phyloP scores from a whole-genome alignment of 2,329 filamentous ascomycete species.

The Alternaria metachromatica region DNA sequence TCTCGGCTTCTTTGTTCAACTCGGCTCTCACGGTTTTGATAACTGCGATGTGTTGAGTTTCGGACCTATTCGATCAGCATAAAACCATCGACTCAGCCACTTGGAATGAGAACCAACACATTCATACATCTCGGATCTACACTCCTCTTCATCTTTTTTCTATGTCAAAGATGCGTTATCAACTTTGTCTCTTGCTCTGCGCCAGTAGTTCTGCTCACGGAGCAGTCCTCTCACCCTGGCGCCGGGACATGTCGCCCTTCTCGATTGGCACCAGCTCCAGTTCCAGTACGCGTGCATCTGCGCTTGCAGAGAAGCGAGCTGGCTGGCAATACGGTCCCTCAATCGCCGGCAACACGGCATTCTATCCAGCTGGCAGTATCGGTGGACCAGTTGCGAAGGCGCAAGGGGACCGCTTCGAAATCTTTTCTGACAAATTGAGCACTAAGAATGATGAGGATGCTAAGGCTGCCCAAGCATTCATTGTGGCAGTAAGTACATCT shows the following conservation, averaged over 20 bases:
- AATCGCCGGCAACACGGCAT: background rate
- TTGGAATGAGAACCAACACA: background rate
- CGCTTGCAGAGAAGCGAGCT: background rate
- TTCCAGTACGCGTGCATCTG: background rate
- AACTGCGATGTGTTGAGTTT: background rate
- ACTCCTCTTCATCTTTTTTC: background rate
- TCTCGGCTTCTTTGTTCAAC: background rate
- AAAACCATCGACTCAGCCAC: background rate
- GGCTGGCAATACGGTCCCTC: background rate
- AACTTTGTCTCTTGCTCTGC: background rate
- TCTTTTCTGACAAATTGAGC: background rate
- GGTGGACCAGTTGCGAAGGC: background rate
- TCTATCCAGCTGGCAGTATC: background rate
- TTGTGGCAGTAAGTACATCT: background rate
- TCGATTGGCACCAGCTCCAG: background rate
- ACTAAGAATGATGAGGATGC: background rate
- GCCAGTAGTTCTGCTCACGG: background rate
- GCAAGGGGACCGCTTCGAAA: background rate
- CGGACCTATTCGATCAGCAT: background rate
- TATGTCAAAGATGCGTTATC: background rate
- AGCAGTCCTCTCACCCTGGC: background rate
- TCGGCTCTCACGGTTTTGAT: background rate
- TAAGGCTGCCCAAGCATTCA: background rate
- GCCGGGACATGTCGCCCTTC: background rate
- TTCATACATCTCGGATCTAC: background rate